Base-by-base conservation (phyloP, 345 rosid genomes). In the Eucalyptus tenuipes region DNA sequence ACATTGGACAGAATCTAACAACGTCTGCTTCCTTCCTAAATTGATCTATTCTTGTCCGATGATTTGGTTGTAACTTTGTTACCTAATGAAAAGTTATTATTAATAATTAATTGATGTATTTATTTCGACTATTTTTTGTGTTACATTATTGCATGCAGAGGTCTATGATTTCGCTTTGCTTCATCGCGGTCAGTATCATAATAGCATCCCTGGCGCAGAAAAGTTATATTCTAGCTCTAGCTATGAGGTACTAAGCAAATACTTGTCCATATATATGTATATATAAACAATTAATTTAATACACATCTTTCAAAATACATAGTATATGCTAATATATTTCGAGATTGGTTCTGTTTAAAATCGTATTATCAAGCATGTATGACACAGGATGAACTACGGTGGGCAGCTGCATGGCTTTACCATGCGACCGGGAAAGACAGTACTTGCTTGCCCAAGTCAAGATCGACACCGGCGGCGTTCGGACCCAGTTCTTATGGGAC, bases 151-250 rank as follows among this genome's bases (percentile, higher is more conserved):
- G 48, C 42, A 64, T 25, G 42, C 25, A 7, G 66, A 92, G 87
- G 92, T 95, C 29, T 94, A 94, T 86, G 87, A 91, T 24, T 95
- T 92, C 29, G 94, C 89, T 29, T 88, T 86, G n/a, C 31, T 79
- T 49, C 22, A 93, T 80, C 91, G 87, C 1, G 93, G 94, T 2
- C 75, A 49, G 4, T 93, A 92, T 42, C 92, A 92, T 7, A 40
- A 27, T 42, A 93, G 94, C 68, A 93, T 95, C 37, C 40, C 92
- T 31, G 85, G 3, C 1, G 94, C 90, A 10, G 88, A 84, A 52
- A 87, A 91, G 17, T 94, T 92, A 88, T 95, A 95, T 87, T 10
- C 89, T 49, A 92, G 94, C 85, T 92, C 94, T 47, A 95, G 92
- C n/a, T 88, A n/a, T 45, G 86, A 88, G 91, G 93, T 88, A 24